A percentile compares a stretch with the other conserved stretches of the same genome.
These are phyloP conservation scores for Penicillium lividum DNA, from an alignment of 495 filamentous ascomycete genomes.

Conservation along the genomic window DNA sequence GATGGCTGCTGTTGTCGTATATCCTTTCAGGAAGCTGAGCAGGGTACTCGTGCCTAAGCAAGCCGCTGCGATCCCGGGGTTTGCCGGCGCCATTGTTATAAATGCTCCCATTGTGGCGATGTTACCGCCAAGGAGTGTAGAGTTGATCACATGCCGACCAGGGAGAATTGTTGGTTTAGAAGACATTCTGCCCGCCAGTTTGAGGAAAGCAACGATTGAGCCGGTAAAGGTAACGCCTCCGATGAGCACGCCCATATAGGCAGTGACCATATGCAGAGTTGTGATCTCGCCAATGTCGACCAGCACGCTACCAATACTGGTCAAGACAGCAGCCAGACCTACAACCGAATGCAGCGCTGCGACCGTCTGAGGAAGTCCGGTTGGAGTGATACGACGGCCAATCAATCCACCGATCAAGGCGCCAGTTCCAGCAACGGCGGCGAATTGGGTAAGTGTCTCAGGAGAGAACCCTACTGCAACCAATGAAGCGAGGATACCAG, in stretches of 20 bases:
- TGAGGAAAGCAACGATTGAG: conserved; percentile 78
- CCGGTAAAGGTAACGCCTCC: conserved; percentile 83
- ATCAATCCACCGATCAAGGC: conserved; percentile 64
- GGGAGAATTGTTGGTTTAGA: conserved; percentile 68
- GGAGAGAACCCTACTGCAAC: conserved; percentile 74
- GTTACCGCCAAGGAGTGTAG: conserved; percentile 67
- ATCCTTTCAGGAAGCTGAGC: conserved; percentile 78
- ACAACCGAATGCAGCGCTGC: conserved; percentile 82
- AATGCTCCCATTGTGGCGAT: conserved; percentile 78
- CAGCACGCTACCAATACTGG: conserved; percentile 79
- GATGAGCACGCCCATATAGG: conserved; percentile 77
- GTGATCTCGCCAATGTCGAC: conserved; percentile 63
- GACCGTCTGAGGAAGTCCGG: conserved; percentile 78
- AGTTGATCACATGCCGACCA: conserved; percentile 70
- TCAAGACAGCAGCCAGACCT: conserved; percentile 77
- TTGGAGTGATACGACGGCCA: conserved; percentile 79
- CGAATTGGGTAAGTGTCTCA: conserved; percentile 72
- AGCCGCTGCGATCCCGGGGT: conserved; percentile 69
- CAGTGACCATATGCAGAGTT: conserved; percentile 74
- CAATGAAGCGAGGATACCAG: conserved; percentile 75
- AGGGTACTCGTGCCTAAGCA: conserved; percentile 71
- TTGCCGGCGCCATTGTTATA: conserved; percentile 71
- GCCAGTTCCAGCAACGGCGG: conserved; percentile 66
- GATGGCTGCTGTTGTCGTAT: conserved; percentile 78
- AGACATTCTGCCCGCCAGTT: conserved; percentile 74